These are phyloP conservation scores for Bjerkandera adusta DNA, from an alignment of 1,284 basidiomycete genomes.

Conservation along the genomic window DNA sequence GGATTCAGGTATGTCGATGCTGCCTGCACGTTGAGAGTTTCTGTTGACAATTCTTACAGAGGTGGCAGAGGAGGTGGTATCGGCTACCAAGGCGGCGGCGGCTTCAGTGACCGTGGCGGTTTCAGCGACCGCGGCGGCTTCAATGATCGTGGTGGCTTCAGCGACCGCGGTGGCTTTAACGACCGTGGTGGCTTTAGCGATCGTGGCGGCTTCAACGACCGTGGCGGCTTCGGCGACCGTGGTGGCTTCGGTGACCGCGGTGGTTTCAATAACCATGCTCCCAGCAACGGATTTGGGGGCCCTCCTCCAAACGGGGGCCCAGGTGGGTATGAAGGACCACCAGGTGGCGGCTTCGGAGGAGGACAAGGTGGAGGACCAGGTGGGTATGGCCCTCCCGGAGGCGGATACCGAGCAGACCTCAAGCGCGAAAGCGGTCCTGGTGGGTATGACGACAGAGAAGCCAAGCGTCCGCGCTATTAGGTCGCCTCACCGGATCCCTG, in stretches of 20 bases:
- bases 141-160: slow-evolving; percentile 12
- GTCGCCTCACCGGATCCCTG: slow-evolving; percentile 2
- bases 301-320: slow-evolving; percentile 25
- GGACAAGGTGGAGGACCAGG: slow-evolving; percentile 36
- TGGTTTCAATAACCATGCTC: too few species aligned
- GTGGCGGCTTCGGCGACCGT: too few species aligned
- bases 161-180: slow-evolving; percentile 40
- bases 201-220: slow-evolving; percentile 67
- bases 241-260: slow-evolving; percentile 11
- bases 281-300: slow-evolving; percentile 37
- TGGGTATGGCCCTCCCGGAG: too few species aligned
- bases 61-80: slow-evolving; percentile 73
- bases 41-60: slow-evolving; percentile 32
- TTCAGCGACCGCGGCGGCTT: slow-evolving; percentile 12
- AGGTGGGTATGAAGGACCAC: slow-evolving; percentile 31
- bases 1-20: slow-evolving; percentile 9
- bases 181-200: slow-evolving; percentile 66
- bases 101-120: too few species aligned
- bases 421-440: slow-evolving; percentile 67
- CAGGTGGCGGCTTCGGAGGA: slow-evolving; percentile 32
- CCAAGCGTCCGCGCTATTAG: slow-evolving; percentile 79
- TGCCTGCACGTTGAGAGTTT: neutral
- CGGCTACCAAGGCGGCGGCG: slow-evolving; percentile 63
- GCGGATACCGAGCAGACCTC: slow-evolving; percentile 60
- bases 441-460: slow-evolving; percentile 76